Percentiles rank a stretch among this genome's conserved stretches.
Conservation (phyloP, 129 eudicot species). For the Flaveria sonorensis region DNA sequence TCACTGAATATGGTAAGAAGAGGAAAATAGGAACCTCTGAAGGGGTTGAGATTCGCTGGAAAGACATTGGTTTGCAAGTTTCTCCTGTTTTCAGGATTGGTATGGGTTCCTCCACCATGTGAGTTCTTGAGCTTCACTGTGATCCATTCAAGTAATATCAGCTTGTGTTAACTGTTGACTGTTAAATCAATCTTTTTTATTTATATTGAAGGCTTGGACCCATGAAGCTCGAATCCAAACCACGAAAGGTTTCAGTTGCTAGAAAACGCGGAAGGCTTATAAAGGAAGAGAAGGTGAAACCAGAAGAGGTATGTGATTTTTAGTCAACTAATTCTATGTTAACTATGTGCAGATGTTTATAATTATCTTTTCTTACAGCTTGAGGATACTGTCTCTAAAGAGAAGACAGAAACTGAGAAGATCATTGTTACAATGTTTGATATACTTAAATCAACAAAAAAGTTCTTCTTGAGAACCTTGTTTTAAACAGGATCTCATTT, state of each 20-base stretch:
- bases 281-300: slow-evolving; percentile 29
- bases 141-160: background rate
- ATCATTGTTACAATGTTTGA: slow-evolving; percentile 49
- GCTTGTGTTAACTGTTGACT: background rate
- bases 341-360: background rate
- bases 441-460: slow-evolving; percentile 37
- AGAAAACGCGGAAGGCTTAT: slow-evolving; percentile 24
- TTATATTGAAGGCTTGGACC: slow-evolving; percentile 52
- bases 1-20: slow-evolving; percentile 29
- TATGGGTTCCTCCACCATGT: slow-evolving; percentile 53
- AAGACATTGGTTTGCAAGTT: slow-evolving; percentile 44
- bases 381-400: slow-evolving; percentile 25
- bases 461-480: slow-evolving; percentile 46
- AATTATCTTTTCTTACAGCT: slow-evolving; percentile 32
- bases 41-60: slow-evolving; percentile 40
- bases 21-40: background rate
- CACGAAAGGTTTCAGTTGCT: slow-evolving; percentile 23
- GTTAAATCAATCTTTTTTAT: background rate
- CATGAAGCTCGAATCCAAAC: slow-evolving; percentile 37
- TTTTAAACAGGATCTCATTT: slow-evolving; percentile 56
- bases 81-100: slow-evolving; percentile 43
- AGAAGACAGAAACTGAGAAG: slow-evolving; percentile 42
- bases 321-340: background rate
- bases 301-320: slow-evolving; percentile 49
- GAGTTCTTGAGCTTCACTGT: slow-evolving; percentile 25